Conservation (phyloP, 768 basidiomycete species). For the Russula dissimulans region DNA sequence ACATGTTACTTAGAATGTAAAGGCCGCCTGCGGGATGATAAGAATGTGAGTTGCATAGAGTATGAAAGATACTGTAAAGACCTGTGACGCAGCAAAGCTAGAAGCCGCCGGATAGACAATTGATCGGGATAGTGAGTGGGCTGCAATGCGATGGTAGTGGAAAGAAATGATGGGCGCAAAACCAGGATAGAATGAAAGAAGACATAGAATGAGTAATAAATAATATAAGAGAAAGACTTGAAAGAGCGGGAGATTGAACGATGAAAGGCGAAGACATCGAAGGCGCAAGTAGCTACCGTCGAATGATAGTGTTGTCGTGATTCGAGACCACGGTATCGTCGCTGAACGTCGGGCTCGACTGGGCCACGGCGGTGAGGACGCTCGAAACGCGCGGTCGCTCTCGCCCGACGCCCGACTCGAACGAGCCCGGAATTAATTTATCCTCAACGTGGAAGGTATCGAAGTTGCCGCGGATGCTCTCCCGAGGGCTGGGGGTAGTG, state of each 20-base stretch:
- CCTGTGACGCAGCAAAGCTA: not conserved
- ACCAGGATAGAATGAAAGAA: not conserved
- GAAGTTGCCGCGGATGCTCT: slow-evolving; percentile 46
- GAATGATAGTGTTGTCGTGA: not conserved
- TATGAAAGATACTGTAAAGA: slow-evolving; percentile 1
- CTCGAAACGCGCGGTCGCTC: slow-evolving; percentile 43
- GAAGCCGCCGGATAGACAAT: not conserved
- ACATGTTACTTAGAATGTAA: slow-evolving; percentile 8
- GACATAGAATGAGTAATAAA: slow-evolving; percentile 17
- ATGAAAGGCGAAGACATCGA: not conserved
- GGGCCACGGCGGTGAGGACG: slow-evolving; percentile 41
- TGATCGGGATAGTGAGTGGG: slow-evolving; percentile 2
- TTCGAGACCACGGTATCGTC: slow-evolving; percentile 30
- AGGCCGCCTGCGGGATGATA: slow-evolving; percentile 4
- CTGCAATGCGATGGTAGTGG: not conserved
- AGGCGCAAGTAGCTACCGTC: not conserved
- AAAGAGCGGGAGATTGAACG: not conserved
- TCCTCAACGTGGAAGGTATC: slow-evolving; percentile 22
- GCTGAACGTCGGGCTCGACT: slow-evolving; percentile 32
- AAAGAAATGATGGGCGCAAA: slow-evolving; percentile 1
- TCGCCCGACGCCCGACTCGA: slow-evolving; percentile 32
- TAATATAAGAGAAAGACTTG: slow-evolving; percentile 5
- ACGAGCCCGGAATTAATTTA: slow-evolving; percentile 23
- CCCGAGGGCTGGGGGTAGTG: slow-evolving; percentile 46
- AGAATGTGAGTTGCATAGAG: slow-evolving; percentile 11